phyloP scores from a whole-genome alignment of 352 stramenopile species.

The Phytopythium chamaehyphon region DNA sequence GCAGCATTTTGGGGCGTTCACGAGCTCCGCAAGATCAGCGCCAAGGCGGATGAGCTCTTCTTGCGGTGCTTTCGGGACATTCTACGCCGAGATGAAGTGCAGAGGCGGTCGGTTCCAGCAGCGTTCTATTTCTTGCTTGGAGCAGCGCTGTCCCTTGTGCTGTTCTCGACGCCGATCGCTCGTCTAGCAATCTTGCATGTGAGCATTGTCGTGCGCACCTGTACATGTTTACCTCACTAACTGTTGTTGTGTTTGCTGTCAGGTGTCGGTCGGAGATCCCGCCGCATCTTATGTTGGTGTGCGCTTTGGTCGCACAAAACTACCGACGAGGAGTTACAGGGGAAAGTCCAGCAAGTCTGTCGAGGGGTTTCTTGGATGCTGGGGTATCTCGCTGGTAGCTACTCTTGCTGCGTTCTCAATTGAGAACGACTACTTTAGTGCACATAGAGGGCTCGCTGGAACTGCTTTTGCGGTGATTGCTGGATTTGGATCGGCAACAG shows the following conservation, averaged over 20 bases:
- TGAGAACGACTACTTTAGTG: conserved; percentile 4
- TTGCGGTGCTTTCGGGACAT: conserved; percentile 37
- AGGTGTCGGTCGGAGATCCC: conserved; percentile 7
- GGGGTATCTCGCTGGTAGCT: background rate
- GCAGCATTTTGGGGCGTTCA: conserved; percentile 33
- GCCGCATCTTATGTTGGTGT: conserved; percentile 2
- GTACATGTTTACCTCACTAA: too few species aligned
- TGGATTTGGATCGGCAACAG: conserved; percentile 28
- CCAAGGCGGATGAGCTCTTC: conserved; percentile 30
- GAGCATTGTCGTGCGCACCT: conserved; percentile 9
- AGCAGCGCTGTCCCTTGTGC: conserved; percentile 24
- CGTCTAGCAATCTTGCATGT: conserved; percentile 57
- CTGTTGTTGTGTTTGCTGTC: background rate
- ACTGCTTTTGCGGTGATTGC: conserved; percentile 15
- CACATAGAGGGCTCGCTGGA: background rate
- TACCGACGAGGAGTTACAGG: background rate
- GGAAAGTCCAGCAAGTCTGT: conserved; percentile 1
- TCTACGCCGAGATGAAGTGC: conserved; percentile 41
- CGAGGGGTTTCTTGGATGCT: conserved; percentile 4
- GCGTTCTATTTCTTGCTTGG: conserved; percentile 64
- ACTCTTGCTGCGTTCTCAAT: background rate
- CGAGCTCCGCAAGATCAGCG: conserved; percentile 19
- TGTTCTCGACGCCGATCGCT: conserved; percentile 35
- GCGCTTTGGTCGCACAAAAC: background rate
- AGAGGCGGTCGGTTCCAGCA: conserved; percentile 28